phyloP scores from a whole-genome alignment of 106 monocot genomes.

The Cymbidium sinense region DNA sequence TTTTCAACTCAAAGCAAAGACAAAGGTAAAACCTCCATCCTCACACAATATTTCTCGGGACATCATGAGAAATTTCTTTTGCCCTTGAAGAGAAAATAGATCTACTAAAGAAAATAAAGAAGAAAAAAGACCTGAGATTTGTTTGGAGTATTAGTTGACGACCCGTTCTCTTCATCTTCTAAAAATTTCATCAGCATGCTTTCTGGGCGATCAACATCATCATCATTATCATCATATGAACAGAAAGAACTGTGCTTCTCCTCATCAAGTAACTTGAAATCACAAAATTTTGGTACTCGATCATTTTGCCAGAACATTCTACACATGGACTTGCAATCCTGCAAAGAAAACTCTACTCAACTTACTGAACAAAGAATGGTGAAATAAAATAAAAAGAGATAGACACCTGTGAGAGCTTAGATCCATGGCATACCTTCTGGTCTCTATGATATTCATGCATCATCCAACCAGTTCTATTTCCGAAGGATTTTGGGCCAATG shows the following conservation, averaged over 20 bases:
- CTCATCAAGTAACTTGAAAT: background rate
- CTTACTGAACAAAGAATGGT: background rate
- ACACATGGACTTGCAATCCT: slow-evolving; percentile 19
- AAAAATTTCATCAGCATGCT: background rate
- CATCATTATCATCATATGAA: background rate
- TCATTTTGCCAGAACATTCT: slow-evolving; percentile 23
- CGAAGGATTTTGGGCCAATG: slow-evolving; percentile 16
- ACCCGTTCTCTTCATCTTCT: background rate
- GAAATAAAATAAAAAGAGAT: background rate
- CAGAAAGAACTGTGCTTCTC: slow-evolving; percentile 2
- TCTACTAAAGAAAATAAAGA: background rate
- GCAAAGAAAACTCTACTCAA: background rate
- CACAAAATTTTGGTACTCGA: background rate
- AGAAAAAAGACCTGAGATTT: background rate
- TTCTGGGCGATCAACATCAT: slow-evolving; percentile 3
- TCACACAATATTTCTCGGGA: too few species aligned
- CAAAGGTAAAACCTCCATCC: too few species aligned
- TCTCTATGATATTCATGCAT: slow-evolving; percentile 37
- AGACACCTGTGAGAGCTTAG: slow-evolving; percentile 16
- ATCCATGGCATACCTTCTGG: background rate
- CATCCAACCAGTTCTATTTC: slow-evolving; percentile 32
- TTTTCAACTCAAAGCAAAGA: too few species aligned
- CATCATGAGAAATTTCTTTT: too few species aligned
- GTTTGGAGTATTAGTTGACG: background rate
- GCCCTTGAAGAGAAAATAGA: too few species aligned